Percentiles rank a stretch among this genome's conserved stretches.
Evolutionary conservation across 2,329 filamentous ascomycete genomes (phyloP).

Genomic region (Xylariomycetidae sp.): DNA sequence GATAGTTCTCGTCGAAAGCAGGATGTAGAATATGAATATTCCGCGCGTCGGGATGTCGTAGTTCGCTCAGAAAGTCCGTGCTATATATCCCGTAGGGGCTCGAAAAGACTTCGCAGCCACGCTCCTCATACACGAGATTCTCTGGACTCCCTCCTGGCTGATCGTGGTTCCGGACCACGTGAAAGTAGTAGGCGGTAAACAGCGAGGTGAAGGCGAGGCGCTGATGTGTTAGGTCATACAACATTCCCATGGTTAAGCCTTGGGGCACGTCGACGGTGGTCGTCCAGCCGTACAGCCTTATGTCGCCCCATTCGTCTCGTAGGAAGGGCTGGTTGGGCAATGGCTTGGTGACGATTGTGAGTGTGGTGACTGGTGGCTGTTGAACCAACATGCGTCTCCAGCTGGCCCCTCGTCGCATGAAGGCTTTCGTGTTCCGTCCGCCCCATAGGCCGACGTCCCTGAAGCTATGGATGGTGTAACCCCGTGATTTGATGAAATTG

Average conservation of each 20-base stretch:
- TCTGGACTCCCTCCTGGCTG: neutral
- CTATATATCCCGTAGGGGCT: too few species aligned
- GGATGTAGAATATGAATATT: too few species aligned
- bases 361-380: neutral
- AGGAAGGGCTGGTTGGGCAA: conserved; percentile 1
- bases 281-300: conserved; percentile 1
- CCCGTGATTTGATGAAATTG: neutral
- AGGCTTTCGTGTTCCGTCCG: neutral
- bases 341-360: neutral
- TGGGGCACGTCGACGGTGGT: neutral
- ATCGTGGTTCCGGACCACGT: neutral
- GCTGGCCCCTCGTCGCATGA: neutral
- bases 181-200: conserved; percentile 2
- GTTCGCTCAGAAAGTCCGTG: too few species aligned
- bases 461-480: conserved; percentile 4
- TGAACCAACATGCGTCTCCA: conserved; percentile 1
- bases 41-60: too few species aligned
- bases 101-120: too few species aligned
- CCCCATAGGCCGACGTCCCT: conserved; percentile 1
- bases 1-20: too few species aligned
- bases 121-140: conserved; percentile 3
- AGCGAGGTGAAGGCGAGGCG: neutral
- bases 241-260: conserved; percentile 3
- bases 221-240: conserved; percentile 4
- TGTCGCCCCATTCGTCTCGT: neutral